Percentiles rank a stretch among this genome's conserved stretches.
Evolutionary conservation across 306 rosid species (phyloP).

Genomic region (Delonix regia): DNA sequence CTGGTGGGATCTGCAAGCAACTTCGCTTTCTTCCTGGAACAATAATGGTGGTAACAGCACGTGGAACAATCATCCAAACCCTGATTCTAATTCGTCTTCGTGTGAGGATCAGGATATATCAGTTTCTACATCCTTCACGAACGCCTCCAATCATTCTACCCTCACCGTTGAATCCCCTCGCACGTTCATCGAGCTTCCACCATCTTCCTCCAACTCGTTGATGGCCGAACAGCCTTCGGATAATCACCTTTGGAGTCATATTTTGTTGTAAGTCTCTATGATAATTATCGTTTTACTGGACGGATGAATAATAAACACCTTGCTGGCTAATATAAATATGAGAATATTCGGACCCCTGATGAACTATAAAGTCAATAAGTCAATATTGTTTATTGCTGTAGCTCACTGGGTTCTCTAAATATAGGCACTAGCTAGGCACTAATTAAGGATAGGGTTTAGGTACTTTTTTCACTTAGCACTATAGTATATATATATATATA

Average conservation of each 20-base stretch:
- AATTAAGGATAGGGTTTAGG: slow-evolving; percentile 29
- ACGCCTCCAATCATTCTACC: slow-evolving; percentile 78
- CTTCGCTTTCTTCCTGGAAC: slow-evolving; percentile 54
- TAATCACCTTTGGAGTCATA: slow-evolving; percentile 79
- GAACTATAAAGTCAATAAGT: too few relatives aligned
- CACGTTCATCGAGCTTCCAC: slow-evolving; percentile 46
- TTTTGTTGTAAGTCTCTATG: slow-evolving; percentile 61
- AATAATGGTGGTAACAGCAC: slow-evolving; percentile 26
- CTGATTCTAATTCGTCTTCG: slow-evolving; percentile 64
- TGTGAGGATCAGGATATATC: slow-evolving; percentile 77
- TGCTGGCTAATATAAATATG: background rate
- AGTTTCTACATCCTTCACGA: slow-evolving; percentile 75
- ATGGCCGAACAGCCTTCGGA: slow-evolving; percentile 68
- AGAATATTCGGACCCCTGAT: background rate
- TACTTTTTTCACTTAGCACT: slow-evolving; percentile 23
- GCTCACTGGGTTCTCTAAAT: too few relatives aligned
- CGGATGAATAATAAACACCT: background rate
- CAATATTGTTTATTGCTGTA: too few relatives aligned
- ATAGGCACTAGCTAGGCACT: background rate
- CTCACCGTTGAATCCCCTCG: slow-evolving; percentile 72
- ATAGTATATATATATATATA: too few relatives aligned
- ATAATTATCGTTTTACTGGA: background rate
- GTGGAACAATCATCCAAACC: slow-evolving; percentile 66
- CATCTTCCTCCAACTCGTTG: slow-evolving; percentile 57
- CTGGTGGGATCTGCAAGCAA: slow-evolving; percentile 78